Conservation (phyloP, 345 rosid species). For the Eucalyptus cloeziana region DNA sequence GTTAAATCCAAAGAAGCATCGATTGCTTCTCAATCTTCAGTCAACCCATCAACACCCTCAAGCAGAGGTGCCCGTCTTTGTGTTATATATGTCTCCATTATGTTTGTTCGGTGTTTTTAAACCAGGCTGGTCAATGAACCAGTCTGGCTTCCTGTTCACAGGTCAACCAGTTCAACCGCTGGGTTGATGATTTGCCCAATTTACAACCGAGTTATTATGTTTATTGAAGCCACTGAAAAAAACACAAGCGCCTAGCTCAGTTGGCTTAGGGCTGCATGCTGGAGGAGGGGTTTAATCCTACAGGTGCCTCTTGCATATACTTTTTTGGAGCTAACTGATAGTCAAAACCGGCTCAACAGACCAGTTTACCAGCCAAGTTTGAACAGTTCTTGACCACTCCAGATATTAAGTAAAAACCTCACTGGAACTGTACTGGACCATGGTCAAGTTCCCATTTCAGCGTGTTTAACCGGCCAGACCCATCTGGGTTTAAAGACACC, state of each 20-base stretch:
- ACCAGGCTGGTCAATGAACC: neutral
- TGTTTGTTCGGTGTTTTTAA: neutral
- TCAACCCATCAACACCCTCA: neutral
- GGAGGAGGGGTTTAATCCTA: neutral
- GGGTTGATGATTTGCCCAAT: neutral
- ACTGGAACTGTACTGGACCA: neutral
- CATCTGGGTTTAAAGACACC: neutral
- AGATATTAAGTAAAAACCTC: neutral
- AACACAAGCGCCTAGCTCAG: neutral
- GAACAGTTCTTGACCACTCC: neutral
- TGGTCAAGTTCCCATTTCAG: neutral
- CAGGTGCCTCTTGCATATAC: neutral
- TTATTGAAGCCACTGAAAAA: neutral
- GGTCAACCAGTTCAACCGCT: neutral
- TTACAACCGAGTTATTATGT: neutral
- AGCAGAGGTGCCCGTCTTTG: neutral
- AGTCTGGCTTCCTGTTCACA: neutral
- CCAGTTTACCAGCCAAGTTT: neutral
- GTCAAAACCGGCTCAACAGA: neutral
- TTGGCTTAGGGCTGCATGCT: neutral
- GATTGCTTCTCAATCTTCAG: neutral
- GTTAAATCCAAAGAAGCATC: neutral
- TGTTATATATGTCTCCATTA: neutral
- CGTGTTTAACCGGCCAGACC: neutral
- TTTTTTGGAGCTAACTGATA: neutral